Base-by-base conservation (phyloP, 1,139 yeast species). In the Meyerozyma elateridarum region DNA sequence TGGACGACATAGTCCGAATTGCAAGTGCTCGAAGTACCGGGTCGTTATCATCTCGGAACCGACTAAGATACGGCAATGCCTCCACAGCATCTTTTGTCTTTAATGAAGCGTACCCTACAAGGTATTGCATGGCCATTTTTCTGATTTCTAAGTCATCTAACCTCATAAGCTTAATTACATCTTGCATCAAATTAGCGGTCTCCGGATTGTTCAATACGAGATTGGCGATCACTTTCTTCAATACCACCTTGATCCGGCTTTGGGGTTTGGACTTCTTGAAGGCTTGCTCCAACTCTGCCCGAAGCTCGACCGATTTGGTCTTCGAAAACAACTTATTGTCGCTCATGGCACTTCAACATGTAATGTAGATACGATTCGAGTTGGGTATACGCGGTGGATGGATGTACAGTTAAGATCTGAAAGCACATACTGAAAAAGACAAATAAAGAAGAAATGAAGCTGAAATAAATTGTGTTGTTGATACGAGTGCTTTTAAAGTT, bases 191-290 rank as follows among this genome's bases (percentile, higher is more conserved):
- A 22, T 64, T 51, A 8, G 77, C 68, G 75, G 88, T 73, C 49
- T 89, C 96, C 41, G 72, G 70, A 51, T 87, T 87, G 36, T 88
- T 88, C 59, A 88, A 68, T 4, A 93, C 81, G 57, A 87, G 71
- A 53, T 88, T 89, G 28, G 95, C 94, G 6, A 88, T 70, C 19
- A 87, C 72, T 51, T 84, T 84, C 54, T 80, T 81, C 43, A 91
- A 61, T 1, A 87, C 79, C 15, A 71, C 59, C 51, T 76, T 79
- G 48, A 79, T 68, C 53, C 59, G 64, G 39, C 47, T 46, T 22
- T 60, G 64, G 4, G 73, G 70, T 39, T 64, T 65, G 44, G 77
- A 76, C 48, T 70, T 72, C 49, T 70, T 74, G 44, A 70, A 70
- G 15, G 77, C 73, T 44, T 64, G 70, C 25, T 70, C 71, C 32